Base-by-base conservation (phyloP, 2,329 filamentous ascomycete species). In the Fusarium pseudocircinatum region DNA sequence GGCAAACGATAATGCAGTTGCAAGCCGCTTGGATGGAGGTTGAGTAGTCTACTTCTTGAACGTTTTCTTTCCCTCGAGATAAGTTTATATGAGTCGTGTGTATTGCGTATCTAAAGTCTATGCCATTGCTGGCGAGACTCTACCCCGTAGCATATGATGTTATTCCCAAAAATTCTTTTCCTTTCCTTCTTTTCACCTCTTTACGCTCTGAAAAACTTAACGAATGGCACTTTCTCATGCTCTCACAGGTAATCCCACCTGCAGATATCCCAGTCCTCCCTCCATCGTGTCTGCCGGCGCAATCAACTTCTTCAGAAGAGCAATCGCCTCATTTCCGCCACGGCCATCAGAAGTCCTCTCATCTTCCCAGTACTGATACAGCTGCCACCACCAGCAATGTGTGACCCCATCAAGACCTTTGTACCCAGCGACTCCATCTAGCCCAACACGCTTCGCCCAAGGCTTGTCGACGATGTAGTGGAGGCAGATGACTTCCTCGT, bases 1-100 rank as follows among this genome's bases (percentile, higher is more conserved):
- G 77, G 75, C 76, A 75, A 69, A 67, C 77, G 60, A 72, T 81
- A 1, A 60, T 73, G 12, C 78, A 75, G 63, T 37, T 81, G 24
- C 68, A 77, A 14, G 50, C 67, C 24, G 36, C 76, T 50, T 83
- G 81, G 81, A 74, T 72, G 16, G 71, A 81, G 57, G 81, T 83
- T 16, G 81, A 82, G 59, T 82, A 64, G 60, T 44, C 30, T 39
- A 4, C 2, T 16, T 20, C 5, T 10, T 11, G 9, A 15, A 10
- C 6, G 16, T 15, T 3, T 30, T 4, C 11, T 14, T 4, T 34
- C n/a, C 11, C 11, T 24, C 7, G 3, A 58, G 22, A 12, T 4
- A 7, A 6, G 11, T 7, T 18, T 16, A 2, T 14, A n/a, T 28
- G 6, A 4, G 34, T n/a, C 28, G 11, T 7, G 28, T 24, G 4